Evolutionary conservation across 2,329 filamentous ascomycete species (phyloP).

Genomic region (Colletotrichum coccodes): DNA sequence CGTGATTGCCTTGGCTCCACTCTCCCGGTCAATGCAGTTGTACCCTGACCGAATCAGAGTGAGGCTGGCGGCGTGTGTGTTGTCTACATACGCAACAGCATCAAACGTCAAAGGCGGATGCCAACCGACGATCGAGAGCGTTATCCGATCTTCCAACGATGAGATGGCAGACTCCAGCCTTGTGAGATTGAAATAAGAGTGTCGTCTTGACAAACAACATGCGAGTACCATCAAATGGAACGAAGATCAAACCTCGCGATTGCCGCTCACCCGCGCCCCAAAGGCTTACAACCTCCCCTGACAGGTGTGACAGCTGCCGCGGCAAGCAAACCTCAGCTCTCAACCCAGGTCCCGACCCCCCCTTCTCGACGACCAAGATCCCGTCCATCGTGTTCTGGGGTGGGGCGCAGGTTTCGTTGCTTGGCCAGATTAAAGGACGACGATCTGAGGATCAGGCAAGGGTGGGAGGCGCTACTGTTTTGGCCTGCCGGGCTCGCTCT

Average conservation of each 20-base stretch:
- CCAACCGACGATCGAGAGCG: no score
- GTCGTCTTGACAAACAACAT: not conserved
- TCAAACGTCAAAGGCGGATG: no score
- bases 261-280: not conserved
- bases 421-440: constrained; percentile 3
- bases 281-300: not conserved
- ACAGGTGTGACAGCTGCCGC: not conserved
- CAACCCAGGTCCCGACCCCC: not conserved
- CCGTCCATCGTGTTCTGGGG: not conserved
- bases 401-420: not conserved
- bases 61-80: no score
- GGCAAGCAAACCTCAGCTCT: not conserved
- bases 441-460: constrained; percentile 1
- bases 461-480: not conserved
- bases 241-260: constrained; percentile 8
- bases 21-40: not conserved
- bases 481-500: not conserved
- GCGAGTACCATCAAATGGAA: not conserved
- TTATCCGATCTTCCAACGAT: no score
- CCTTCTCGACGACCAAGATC: not conserved
- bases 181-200: not conserved
- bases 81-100: no score
- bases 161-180: not conserved
- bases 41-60: not conserved
- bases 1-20: not conserved